A percentile compares a stretch with the other conserved stretches of the same genome.
These are phyloP conservation scores for Alnus glutinosa DNA, from an alignment of 306 rosid species.

Conservation along the genomic window DNA sequence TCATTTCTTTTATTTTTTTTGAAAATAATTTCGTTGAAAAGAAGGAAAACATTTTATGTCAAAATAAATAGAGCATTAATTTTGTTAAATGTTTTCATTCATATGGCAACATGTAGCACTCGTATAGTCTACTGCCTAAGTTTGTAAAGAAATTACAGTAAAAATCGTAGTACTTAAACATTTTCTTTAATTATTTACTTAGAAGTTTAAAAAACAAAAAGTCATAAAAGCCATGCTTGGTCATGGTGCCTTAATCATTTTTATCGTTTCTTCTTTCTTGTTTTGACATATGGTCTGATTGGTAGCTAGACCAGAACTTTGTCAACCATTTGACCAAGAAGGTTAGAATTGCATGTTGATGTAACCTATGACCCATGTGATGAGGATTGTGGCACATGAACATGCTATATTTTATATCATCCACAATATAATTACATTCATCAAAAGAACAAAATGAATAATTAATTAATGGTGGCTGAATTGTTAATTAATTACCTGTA, in stretches of 20 bases:
- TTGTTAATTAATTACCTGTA: constrained; percentile 41
- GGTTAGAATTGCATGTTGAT: not conserved
- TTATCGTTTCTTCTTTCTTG: too few species aligned
- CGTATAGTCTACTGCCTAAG: too few species aligned
- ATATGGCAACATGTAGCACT: too few species aligned
- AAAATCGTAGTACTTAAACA: too few species aligned
- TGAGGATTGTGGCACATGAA: not conserved
- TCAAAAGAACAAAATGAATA: not conserved
- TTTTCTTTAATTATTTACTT: not conserved
- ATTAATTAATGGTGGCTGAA: not conserved
- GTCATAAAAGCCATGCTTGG: not conserved
- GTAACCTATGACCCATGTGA: not conserved
- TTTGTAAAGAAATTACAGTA: too few species aligned
- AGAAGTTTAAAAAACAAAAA: not conserved
- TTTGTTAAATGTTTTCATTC: not conserved
- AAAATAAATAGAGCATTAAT: too few species aligned
- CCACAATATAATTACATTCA: not conserved
- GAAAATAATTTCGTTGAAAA: too few species aligned
- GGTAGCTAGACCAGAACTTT: not conserved
- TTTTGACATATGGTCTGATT: too few species aligned
- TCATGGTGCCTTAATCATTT: not conserved
- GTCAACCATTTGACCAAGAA: not conserved
- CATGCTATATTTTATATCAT: not conserved
- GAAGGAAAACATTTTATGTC: too few species aligned
- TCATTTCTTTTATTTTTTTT: too few species aligned